Evolutionary conservation across 2,329 filamentous ascomycete genomes (phyloP).

Genomic region (Fusarium pininemorale): DNA sequence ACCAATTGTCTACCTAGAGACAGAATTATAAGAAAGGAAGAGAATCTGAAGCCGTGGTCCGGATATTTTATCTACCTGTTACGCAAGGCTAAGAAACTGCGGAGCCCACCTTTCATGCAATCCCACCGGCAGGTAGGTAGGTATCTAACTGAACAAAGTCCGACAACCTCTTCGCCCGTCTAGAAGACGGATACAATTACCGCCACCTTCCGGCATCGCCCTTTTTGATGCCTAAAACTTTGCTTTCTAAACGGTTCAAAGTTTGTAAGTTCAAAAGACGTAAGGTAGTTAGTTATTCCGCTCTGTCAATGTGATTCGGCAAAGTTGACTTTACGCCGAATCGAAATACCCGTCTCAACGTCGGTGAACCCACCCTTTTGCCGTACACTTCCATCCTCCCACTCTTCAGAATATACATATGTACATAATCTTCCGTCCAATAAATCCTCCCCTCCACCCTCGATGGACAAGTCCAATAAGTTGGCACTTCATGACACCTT

Average conservation of each 20-base stretch:
- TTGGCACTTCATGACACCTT: background rate
- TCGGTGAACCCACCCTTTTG: background rate
- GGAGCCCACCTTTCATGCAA: slow-evolving; percentile 22
- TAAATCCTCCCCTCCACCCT: background rate
- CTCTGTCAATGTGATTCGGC: background rate
- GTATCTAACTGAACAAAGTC: background rate
- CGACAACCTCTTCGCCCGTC: background rate
- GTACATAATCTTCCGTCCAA: background rate
- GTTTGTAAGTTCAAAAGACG: background rate
- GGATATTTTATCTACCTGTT: slow-evolving; percentile 22
- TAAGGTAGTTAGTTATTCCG: background rate
- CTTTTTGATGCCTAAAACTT: background rate
- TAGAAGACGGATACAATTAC: background rate
- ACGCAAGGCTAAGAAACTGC: slow-evolving; percentile 24
- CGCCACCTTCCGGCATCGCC: background rate
- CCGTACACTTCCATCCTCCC: background rate
- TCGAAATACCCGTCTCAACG: background rate
- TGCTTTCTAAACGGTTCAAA: background rate
- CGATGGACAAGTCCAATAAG: background rate
- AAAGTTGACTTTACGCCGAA: background rate
- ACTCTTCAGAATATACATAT: background rate
- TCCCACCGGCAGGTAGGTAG: slow-evolving; percentile 2
- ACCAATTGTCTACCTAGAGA: slow-evolving; percentile 1
- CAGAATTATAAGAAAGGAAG: background rate
- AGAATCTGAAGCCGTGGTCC: slow-evolving; percentile 7